Base-by-base conservation (phyloP, 2,329 filamentous ascomycete genomes). In the Atkinsonella hypoxylon region DNA sequence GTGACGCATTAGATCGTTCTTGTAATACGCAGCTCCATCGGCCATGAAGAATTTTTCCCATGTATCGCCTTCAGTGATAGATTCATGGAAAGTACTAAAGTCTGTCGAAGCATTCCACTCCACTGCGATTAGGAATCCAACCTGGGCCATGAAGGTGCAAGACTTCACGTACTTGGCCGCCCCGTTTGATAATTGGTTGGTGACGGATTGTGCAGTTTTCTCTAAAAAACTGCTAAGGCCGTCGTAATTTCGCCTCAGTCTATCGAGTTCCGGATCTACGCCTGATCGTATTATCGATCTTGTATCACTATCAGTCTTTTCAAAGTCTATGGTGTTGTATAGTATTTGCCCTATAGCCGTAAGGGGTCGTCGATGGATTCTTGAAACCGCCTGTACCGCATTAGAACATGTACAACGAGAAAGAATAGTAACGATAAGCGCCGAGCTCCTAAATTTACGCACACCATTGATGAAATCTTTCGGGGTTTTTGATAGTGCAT, bases 121-220 rank as follows among this genome's bases (percentile, higher is more conserved):
- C 15, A 95, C 82, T 0, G 85, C 82, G 2, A 89, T 86, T 38
- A 96, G 77, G 62, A 96, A 98, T 0, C 93, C 93, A 38, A 96
- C 79, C 60, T 95, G 89, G 0, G 90, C 91, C 54, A 95, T 85
- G 63, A 93, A 95, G 17, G 93, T 85, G 55, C 94, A 94, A 50
- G 90, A 90, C 34, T 76, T 72, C 13, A 83, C 67, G 53, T 77
- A 73, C 31, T 67, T 62, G 26, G 64, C 64, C 17, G 74, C 73
- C 73, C 76, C 75, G 53, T 77, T 72, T 1, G 89, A 84, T 18
- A 93, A 70, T 1, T 75, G 73, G 13, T 67, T 64, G 0, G 78
- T 77, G 51, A 95, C 71, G n/a, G 79, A 76, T 17, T 74, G 70
- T 5, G 83, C 82, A 2, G 89, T 79, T 49, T 81, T 67, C 2